Percentiles rank a stretch among this genome's conserved stretches.
Conservation (phyloP, 2,329 filamentous ascomycete genomes). For the Colletotrichum echinochloae region DNA sequence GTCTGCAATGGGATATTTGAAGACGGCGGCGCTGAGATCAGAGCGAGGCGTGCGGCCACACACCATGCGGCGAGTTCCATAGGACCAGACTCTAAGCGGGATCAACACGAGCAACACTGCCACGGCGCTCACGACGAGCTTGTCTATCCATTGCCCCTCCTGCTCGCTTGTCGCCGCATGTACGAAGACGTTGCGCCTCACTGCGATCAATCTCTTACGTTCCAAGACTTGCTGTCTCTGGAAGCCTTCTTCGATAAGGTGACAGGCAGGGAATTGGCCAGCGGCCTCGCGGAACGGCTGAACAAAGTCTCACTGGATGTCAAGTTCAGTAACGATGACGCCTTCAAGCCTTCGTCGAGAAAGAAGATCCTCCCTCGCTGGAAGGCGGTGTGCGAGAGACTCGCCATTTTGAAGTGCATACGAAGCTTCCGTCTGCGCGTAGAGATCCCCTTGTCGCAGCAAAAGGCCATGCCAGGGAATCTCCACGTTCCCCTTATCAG, state of each 20-base stretch:
- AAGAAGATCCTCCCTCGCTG: slow-evolving; percentile 24
- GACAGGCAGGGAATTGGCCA: not conserved
- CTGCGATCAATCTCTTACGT: slow-evolving; percentile 25
- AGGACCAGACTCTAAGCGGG: not conserved
- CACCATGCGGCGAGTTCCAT: not conserved
- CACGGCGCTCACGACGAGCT: not conserved
- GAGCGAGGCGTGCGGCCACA: not conserved
- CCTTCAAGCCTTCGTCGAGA: slow-evolving; percentile 27
- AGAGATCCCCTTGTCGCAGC: slow-evolving; percentile 18
- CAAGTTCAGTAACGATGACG: slow-evolving; percentile 18
- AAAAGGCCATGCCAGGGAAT: slow-evolving; percentile 1
- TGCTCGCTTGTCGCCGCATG: slow-evolving; percentile 24
- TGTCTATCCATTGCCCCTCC: not conserved
- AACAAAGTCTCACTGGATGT: slow-evolving; percentile 19
- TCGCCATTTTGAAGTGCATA: not conserved
- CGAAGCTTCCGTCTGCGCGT: slow-evolving; percentile 4
- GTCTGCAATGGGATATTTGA: not conserved
- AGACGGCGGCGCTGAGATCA: slow-evolving; percentile 10
- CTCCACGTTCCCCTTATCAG: slow-evolving; percentile 7
- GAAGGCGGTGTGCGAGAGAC: slow-evolving; percentile 10
- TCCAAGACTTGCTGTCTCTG: slow-evolving; percentile 17
- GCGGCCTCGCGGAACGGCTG: slow-evolving; percentile 7
- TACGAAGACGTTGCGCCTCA: slow-evolving; percentile 22
- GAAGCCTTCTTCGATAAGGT: slow-evolving; percentile 11
- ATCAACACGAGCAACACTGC: not conserved